Conservation (phyloP, 352 stramenopile genomes). For the Globisporangium megalacanthum region DNA sequence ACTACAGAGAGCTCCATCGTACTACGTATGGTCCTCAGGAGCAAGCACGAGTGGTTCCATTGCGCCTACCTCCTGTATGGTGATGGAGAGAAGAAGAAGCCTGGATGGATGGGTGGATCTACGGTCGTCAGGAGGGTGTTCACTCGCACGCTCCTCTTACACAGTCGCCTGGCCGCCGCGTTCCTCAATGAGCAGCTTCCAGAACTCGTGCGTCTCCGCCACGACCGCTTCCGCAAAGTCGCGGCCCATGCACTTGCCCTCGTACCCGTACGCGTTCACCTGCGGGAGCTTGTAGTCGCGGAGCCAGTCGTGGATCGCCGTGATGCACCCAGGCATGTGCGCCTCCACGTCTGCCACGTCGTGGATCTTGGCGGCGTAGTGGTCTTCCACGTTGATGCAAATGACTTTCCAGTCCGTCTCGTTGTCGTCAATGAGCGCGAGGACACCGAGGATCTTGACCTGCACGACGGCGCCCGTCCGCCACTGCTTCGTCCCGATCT, state of each 20-base stretch:
- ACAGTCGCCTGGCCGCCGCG: conserved; percentile 77
- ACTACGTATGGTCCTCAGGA: too few species aligned
- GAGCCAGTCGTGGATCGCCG: conserved; percentile 96
- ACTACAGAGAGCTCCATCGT: too few species aligned
- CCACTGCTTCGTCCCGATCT: conserved; percentile 95
- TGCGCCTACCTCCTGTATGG: too few species aligned
- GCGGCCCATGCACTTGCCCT: conserved; percentile 93
- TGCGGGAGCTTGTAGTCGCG: conserved; percentile 99
- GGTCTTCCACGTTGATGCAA: conserved; percentile 95
- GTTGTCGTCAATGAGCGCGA: conserved; percentile 99
- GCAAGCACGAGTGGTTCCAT: too few species aligned
- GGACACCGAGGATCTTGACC: conserved; percentile 97
- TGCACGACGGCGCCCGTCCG: conserved; percentile 92
- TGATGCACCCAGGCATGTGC: conserved; percentile 91
- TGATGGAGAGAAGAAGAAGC: too few species aligned
- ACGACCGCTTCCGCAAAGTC: conserved; percentile 86
- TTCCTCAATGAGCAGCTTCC: conserved; percentile 86
- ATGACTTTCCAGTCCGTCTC: conserved; percentile 99
- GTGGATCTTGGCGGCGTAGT: conserved; percentile 95
- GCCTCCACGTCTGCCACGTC: conserved; percentile 97
- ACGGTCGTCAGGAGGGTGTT: too few species aligned
- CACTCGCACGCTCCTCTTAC: conserved; percentile 19
- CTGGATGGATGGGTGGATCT: too few species aligned
- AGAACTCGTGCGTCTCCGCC: conserved; percentile 87
- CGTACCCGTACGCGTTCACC: conserved; percentile 99